Conservation (phyloP, 257 asterid species). For the Przewalskia tangutica region DNA sequence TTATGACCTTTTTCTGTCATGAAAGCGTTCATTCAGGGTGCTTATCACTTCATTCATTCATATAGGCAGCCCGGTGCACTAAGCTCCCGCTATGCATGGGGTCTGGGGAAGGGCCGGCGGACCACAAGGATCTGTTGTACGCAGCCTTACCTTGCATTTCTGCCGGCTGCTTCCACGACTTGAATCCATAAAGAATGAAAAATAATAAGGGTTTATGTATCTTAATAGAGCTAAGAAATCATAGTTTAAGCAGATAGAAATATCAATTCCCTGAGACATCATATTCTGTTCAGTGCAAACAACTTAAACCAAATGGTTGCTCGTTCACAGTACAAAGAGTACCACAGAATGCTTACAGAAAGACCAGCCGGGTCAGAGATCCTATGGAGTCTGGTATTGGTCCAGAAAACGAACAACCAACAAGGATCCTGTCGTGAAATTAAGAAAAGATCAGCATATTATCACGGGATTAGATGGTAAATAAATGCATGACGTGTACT, state of each 20-base stretch:
- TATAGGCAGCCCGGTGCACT: too few relatives aligned
- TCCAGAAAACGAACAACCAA: conserved; percentile 79
- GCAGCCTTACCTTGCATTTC: too few relatives aligned
- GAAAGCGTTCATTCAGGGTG: not conserved
- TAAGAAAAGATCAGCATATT: not conserved
- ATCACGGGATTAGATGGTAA: not conserved
- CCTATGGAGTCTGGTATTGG: conserved; percentile 65
- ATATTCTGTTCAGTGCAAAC: not conserved
- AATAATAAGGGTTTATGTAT: not conserved
- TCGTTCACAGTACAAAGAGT: not conserved
- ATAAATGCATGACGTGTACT: not conserved
- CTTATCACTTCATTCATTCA: not conserved
- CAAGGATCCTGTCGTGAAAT: conserved; percentile 45
- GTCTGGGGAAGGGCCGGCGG: too few relatives aligned
- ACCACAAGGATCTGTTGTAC: too few relatives aligned
- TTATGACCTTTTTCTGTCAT: not conserved
- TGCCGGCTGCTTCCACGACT: too few relatives aligned
- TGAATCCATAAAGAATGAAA: not conserved
- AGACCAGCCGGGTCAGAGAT: conserved; percentile 40
- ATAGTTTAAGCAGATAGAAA: not conserved
- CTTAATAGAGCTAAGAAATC: not conserved
- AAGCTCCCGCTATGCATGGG: too few relatives aligned
- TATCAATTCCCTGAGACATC: not conserved
- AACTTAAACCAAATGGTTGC: not conserved
- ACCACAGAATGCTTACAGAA: conserved; percentile 44